Conservation (phyloP, 2,329 filamentous ascomycete species). For the Pezicula carpinea region DNA sequence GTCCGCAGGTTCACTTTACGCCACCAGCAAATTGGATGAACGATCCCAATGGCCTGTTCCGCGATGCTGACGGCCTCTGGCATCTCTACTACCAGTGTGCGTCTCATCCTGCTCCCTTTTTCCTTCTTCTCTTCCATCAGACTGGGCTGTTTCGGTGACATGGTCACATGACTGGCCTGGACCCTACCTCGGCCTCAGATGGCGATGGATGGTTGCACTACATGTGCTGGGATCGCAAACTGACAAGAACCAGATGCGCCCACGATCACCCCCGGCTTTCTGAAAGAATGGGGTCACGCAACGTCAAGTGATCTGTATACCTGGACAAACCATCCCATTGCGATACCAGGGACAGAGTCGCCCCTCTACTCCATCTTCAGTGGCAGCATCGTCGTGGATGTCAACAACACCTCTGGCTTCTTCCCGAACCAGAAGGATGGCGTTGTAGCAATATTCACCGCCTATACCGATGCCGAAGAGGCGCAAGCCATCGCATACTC, state of each 20-base stretch:
- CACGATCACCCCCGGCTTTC: slow-evolving; percentile 40
- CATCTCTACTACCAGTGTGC: slow-evolving; percentile 58
- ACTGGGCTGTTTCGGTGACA: neutral
- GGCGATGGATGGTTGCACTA: neutral
- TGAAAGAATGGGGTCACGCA: slow-evolving; percentile 62
- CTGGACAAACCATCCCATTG: slow-evolving; percentile 59
- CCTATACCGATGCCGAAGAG: slow-evolving; percentile 23
- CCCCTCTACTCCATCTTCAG: slow-evolving; percentile 38
- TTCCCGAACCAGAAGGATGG: slow-evolving; percentile 52
- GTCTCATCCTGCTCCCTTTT: neutral
- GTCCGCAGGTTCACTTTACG: slow-evolving; percentile 48
- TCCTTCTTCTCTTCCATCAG: neutral
- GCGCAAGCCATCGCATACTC: slow-evolving; percentile 57
- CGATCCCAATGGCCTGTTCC: slow-evolving; percentile 59
- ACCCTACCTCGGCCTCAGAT: neutral
- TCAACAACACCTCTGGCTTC: slow-evolving; percentile 59
- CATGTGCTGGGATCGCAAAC: neutral
- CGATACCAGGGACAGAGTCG: slow-evolving; percentile 37
- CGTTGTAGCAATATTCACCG: slow-evolving; percentile 50
- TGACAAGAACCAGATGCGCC: slow-evolving; percentile 33
- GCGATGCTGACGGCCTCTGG: slow-evolving; percentile 48
- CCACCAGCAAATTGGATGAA: slow-evolving; percentile 49
- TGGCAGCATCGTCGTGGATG: slow-evolving; percentile 52
- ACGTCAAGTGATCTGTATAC: slow-evolving; percentile 55
- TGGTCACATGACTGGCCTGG: neutral